A percentile compares a stretch with the other conserved stretches of the same genome.
Conservation (phyloP, 208 protist genomes). For the Acanthamoeba lenticulata region DNA sequence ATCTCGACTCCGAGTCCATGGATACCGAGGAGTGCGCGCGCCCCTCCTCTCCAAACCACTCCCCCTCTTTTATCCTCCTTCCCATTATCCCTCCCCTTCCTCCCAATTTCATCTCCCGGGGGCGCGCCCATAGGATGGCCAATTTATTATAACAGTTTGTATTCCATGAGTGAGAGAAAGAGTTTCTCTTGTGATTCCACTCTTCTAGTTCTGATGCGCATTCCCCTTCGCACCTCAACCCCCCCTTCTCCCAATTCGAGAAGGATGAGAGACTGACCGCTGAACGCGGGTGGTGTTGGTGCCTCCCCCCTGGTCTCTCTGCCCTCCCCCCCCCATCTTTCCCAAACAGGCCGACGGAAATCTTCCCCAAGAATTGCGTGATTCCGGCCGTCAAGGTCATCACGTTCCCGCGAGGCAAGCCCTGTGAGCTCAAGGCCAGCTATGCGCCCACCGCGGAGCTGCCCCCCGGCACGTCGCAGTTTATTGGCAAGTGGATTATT, state of each 20-base stretch:
- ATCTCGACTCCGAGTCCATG: slow-evolving; percentile 8
- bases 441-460: slow-evolving; percentile 57
- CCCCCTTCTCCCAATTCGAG: too few relatives aligned
- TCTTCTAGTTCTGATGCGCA: too few relatives aligned
- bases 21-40: slow-evolving; percentile 51
- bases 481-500: slow-evolving; percentile 49
- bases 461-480: neutral
- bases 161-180: too few relatives aligned
- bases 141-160: neutral
- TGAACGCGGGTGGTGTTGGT: too few relatives aligned
- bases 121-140: neutral
- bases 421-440: slow-evolving; percentile 67
- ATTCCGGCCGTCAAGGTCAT: neutral
- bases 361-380: slow-evolving; percentile 20
- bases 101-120: neutral
- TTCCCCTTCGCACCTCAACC: too few relatives aligned
- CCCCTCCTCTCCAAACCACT: slow-evolving; percentile 57
- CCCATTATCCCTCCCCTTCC: neutral
- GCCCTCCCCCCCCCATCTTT: neutral
- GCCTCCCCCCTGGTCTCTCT: too few relatives aligned
- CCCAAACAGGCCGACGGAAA: neutral
- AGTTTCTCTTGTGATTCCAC: too few relatives aligned
- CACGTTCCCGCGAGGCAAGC: slow-evolving; percentile 17
- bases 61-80: neutral
- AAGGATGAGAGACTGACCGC: too few relatives aligned